Conservation (phyloP, 2,329 filamentous ascomycete species). For the Fusarium guadeloupense region DNA sequence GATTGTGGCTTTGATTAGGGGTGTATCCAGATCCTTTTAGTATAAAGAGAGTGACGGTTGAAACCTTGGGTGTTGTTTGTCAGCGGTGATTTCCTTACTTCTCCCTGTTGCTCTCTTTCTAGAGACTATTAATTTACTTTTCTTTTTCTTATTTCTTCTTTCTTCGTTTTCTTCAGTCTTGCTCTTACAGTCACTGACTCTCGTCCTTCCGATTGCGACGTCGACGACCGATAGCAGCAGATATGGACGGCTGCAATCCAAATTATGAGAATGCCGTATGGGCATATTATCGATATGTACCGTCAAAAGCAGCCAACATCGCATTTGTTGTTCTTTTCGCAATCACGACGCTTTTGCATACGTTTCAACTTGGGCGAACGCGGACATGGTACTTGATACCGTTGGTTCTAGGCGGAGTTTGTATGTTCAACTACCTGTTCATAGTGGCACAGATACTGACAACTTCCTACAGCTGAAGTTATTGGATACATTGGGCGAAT, state of each 20-base stretch:
- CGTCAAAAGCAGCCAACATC: slow-evolving; percentile 35
- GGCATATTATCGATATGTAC: slow-evolving; percentile 40
- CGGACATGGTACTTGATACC: slow-evolving; percentile 42
- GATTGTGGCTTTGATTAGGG: not conserved
- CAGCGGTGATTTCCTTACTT: not conserved
- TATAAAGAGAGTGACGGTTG: not conserved
- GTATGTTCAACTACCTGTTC: slow-evolving; percentile 19
- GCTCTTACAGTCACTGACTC: not conserved
- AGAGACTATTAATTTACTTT: not conserved
- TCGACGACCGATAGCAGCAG: not conserved
- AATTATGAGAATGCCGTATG: slow-evolving; percentile 37
- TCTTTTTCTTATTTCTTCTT: not conserved
- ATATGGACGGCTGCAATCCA: slow-evolving; percentile 32
- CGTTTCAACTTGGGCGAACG: slow-evolving; percentile 38
- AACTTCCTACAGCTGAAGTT: slow-evolving; percentile 30
- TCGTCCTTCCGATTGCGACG: not conserved
- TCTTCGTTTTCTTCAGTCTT: not conserved
- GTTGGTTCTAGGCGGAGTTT: slow-evolving; percentile 36
- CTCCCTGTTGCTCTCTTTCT: too few relatives aligned
- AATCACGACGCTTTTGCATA: slow-evolving; percentile 34
- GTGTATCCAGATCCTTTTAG: not conserved
- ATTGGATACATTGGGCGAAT: slow-evolving; percentile 58
- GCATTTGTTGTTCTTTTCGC: slow-evolving; percentile 40
- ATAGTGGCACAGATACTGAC: not conserved
- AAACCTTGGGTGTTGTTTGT: not conserved